These are phyloP conservation scores for Solanum tacnaense DNA, from an alignment of 257 asterid genomes.

Conservation along the genomic window DNA sequence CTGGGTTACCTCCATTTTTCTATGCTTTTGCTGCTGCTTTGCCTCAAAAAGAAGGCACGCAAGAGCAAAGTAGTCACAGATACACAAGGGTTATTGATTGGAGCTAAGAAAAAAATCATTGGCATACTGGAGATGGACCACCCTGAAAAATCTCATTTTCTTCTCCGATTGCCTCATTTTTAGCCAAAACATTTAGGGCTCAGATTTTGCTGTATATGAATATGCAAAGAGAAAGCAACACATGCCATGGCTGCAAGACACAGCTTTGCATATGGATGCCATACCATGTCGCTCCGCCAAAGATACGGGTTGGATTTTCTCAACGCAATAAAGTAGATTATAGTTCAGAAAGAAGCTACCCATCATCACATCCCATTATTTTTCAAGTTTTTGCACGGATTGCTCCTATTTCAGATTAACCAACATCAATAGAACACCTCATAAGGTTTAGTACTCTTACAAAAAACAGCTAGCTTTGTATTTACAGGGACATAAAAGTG, in stretches of 20 bases:
- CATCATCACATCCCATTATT: conserved; percentile 12
- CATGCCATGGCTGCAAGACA: conserved; percentile 20
- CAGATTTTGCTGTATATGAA: background rate
- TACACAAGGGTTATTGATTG: background rate
- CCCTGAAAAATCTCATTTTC: background rate
- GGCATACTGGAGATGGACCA: background rate
- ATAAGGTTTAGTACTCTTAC: background rate
- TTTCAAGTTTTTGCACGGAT: background rate
- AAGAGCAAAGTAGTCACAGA: background rate
- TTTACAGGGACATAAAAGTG: background rate
- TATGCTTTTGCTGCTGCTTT: background rate
- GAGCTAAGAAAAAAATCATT: background rate
- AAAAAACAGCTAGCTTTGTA: background rate
- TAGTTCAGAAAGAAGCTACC: background rate
- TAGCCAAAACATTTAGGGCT: background rate
- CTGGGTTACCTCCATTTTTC: background rate
- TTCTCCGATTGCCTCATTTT: background rate
- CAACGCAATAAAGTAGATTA: background rate
- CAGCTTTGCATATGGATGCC: background rate
- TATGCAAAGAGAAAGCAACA: background rate
- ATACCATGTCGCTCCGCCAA: conserved; percentile 9
- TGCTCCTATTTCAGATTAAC: background rate
- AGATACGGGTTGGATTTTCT: conserved; percentile 8
- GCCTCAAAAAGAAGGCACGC: background rate
- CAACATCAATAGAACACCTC: background rate